These are phyloP conservation scores for Phytopythium mirpurense DNA, from an alignment of 352 stramenopile genomes.

Conservation along the genomic window DNA sequence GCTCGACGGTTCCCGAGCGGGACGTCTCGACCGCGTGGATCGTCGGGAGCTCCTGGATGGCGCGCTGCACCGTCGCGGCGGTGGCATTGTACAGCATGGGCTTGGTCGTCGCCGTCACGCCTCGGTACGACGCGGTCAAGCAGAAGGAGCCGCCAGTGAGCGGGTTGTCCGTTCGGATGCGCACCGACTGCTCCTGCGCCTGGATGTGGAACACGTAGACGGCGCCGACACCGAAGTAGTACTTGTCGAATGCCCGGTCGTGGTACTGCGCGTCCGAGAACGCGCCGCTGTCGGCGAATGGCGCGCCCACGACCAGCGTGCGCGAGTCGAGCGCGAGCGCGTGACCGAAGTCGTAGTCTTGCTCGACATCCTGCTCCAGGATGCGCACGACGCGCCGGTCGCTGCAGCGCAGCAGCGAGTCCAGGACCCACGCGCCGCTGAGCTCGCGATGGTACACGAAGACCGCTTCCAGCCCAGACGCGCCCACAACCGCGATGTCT, in stretches of 20 bases:
- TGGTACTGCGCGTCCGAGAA: conserved; percentile 53
- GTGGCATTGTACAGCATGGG: conserved; percentile 63
- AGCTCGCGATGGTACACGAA: conserved; percentile 67
- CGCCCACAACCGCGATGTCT: conserved; percentile 89
- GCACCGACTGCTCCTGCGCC: conserved; percentile 66
- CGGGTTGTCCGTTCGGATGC: conserved; percentile 48
- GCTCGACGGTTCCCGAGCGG: conserved; percentile 58
- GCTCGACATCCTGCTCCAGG: conserved; percentile 67
- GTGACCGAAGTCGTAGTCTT: conserved; percentile 86
- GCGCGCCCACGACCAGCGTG: conserved; percentile 88
- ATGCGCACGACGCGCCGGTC: conserved; percentile 86
- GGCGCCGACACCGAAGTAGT: conserved; percentile 64
- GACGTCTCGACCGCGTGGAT: conserved; percentile 84
- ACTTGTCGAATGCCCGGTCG: conserved; percentile 43
- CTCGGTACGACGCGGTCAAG: conserved; percentile 58
- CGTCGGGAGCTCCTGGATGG: conserved; percentile 71
- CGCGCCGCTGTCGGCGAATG: conserved; percentile 73
- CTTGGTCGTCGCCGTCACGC: conserved; percentile 48
- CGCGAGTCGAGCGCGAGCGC: conserved; percentile 78
- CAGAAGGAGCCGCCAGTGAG: conserved; percentile 71
- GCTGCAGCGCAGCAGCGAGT: conserved; percentile 53
- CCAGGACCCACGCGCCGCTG: conserved; percentile 39
- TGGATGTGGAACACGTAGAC: conserved; percentile 75
- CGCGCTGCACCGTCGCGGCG: conserved; percentile 61
- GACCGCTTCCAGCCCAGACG: conserved; percentile 54